Evolutionary conservation across 441 rosid genomes (phyloP).

Genomic region (Adansonia madagascariensis): DNA sequence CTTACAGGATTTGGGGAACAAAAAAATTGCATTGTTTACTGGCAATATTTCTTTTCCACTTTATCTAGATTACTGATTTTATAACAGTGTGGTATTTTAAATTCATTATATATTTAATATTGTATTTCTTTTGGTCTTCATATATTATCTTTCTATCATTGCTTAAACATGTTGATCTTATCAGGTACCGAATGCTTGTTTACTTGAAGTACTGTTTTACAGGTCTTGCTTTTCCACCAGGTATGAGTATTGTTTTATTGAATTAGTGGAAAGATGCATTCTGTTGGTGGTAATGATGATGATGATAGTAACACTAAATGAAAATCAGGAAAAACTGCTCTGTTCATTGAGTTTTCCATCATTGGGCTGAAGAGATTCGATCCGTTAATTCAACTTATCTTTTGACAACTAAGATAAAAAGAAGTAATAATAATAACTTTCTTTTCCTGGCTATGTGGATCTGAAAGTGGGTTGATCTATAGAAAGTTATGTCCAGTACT

Average conservation of each 20-base stretch:
- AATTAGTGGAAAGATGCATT: background rate
- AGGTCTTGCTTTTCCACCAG: slow-evolving; percentile 99
- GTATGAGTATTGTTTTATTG: slow-evolving; percentile 45
- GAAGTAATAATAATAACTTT: background rate
- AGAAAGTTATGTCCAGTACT: background rate
- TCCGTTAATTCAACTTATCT: background rate
- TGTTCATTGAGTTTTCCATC: no score
- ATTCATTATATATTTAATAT: background rate
- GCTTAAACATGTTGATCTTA: slow-evolving; percentile 34
- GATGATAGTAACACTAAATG: no score
- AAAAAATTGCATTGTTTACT: slow-evolving; percentile 1
- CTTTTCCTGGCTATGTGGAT: background rate
- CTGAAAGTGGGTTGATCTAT: background rate
- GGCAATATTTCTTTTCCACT: background rate
- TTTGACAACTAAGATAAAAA: background rate
- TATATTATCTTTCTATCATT: slow-evolving; percentile 22
- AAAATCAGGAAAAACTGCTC: no score
- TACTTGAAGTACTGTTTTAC: slow-evolving; percentile 94
- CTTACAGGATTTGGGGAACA: background rate
- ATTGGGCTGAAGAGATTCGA: no score
- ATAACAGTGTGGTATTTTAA: slow-evolving; percentile 9
- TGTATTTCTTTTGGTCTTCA: background rate
- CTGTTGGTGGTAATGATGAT: background rate
- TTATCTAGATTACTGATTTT: slow-evolving; percentile 4
- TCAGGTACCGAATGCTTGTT: slow-evolving; percentile 99